phyloP scores from a whole-genome alignment of 768 basidiomycete species.

The Mycena galopus region DNA sequence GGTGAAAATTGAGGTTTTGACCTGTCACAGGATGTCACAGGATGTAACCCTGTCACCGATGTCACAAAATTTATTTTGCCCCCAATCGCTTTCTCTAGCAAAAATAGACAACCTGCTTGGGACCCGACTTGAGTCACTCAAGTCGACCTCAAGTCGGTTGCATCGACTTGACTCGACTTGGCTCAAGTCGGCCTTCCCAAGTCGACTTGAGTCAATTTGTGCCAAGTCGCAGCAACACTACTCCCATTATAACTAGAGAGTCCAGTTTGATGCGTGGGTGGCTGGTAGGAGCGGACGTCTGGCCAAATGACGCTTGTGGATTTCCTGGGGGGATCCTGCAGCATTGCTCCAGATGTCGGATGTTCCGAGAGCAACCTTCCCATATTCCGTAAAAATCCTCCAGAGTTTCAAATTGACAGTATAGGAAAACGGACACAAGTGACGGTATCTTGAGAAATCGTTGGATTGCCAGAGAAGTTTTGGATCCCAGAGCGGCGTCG shows the following conservation, averaged over 20 bases:
- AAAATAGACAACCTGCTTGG: no score
- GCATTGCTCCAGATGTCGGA: no score
- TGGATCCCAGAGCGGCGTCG: conserved; percentile 1
- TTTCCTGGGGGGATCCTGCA: background rate
- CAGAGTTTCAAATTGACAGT: conserved; percentile 1
- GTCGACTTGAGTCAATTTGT: no score
- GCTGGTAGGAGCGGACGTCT: conserved; percentile 2
- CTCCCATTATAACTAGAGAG: conserved; percentile 2
- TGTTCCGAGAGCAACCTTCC: conserved; percentile 5
- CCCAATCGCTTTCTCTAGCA: no score
- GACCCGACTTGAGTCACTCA: no score
- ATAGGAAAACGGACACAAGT: background rate
- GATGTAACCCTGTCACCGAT: no score
- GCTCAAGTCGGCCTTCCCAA: no score
- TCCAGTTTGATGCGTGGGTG: conserved; percentile 9
- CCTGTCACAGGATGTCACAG: no score
- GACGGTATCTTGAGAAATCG: conserved; percentile 1
- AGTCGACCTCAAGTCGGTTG: no score
- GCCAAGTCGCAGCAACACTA: background rate
- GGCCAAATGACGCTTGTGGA: background rate
- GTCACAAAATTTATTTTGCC: no score
- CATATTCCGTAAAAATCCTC: conserved; percentile 6
- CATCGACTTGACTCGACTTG: no score
- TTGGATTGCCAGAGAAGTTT: background rate
- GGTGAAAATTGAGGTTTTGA: no score